Percentiles rank a stretch among this genome's conserved stretches.
These are phyloP conservation scores for Lentinus brumalis DNA, from an alignment of 768 basidiomycete genomes.

Conservation along the genomic window DNA sequence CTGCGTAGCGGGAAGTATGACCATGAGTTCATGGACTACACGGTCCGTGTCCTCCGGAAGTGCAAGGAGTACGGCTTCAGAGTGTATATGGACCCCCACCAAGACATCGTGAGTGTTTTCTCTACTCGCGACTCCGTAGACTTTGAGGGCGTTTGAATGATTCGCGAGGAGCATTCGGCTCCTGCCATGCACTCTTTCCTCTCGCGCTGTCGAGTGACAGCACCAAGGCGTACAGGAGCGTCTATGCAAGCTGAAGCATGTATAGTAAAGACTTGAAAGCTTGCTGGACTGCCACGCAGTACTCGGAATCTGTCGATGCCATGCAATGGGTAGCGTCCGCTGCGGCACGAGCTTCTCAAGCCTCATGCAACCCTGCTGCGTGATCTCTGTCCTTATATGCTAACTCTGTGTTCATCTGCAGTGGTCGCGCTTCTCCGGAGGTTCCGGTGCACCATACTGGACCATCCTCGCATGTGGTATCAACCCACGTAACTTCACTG, in stretches of 20 bases:
- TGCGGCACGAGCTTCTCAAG: too few relatives aligned
- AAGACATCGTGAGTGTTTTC: conserved; percentile 67
- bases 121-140: too few relatives aligned
- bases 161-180: too few relatives aligned
- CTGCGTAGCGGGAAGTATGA: conserved; percentile 80
- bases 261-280: too few relatives aligned
- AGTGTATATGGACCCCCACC: conserved; percentile 94
- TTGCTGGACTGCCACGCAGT: too few relatives aligned
- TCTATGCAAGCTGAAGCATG: background rate
- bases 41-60: conserved; percentile 81
- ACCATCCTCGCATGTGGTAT: conserved; percentile 89
- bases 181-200: too few relatives aligned
- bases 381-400: background rate
- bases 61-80: conserved; percentile 92
- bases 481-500: conserved; percentile 80
- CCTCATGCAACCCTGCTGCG: too few relatives aligned
- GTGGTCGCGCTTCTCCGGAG: conserved; percentile 96
- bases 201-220: too few relatives aligned
- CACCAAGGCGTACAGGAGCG: background rate
- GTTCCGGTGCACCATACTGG: conserved; percentile 95
- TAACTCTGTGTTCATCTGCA: conserved; percentile 30
- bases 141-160: too few relatives aligned
- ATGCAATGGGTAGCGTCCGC: too few relatives aligned
- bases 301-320: too few relatives aligned
- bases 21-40: conserved; percentile 90